Evolutionary conservation across 345 rosid genomes (phyloP).

Genomic region (Heritiera fomes): DNA sequence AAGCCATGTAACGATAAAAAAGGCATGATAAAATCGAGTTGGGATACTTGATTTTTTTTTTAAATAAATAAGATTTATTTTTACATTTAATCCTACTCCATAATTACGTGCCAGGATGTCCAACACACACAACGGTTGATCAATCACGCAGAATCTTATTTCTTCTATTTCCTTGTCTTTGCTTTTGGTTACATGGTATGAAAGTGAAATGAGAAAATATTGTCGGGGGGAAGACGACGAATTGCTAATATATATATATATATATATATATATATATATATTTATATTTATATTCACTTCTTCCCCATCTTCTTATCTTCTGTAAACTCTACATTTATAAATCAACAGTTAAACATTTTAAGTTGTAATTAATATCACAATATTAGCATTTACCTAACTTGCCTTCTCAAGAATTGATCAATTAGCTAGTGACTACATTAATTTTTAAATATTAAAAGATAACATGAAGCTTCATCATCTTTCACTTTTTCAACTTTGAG

Average conservation of each 20-base stretch:
- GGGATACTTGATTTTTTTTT: conserved; percentile 24
- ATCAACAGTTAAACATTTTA: neutral
- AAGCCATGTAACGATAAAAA: conserved; percentile 18
- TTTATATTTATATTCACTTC: neutral
- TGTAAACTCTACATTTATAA: neutral
- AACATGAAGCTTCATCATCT: no score
- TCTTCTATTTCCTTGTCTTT: conserved; percentile 45
- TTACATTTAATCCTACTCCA: conserved; percentile 33
- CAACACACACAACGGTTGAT: conserved; percentile 24
- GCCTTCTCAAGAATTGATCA: neutral
- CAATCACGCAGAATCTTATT: conserved; percentile 33
- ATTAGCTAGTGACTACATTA: no score
- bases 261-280: no score
- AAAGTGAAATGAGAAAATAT: conserved; percentile 26
- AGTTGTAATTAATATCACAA: neutral
- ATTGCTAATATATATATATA: neutral
- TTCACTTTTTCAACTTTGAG: no score
- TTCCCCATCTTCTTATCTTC: conserved; percentile 34
- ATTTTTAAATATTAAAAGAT: no score
- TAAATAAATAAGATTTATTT: conserved; percentile 23
- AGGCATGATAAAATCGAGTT: conserved; percentile 36
- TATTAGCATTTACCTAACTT: conserved; percentile 12
- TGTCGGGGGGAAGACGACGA: conserved; percentile 33
- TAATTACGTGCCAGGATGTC: conserved; percentile 51
- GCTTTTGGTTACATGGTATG: conserved; percentile 28